Base-by-base conservation (phyloP, 768 basidiomycete genomes). In the Boletus reticulatus region DNA sequence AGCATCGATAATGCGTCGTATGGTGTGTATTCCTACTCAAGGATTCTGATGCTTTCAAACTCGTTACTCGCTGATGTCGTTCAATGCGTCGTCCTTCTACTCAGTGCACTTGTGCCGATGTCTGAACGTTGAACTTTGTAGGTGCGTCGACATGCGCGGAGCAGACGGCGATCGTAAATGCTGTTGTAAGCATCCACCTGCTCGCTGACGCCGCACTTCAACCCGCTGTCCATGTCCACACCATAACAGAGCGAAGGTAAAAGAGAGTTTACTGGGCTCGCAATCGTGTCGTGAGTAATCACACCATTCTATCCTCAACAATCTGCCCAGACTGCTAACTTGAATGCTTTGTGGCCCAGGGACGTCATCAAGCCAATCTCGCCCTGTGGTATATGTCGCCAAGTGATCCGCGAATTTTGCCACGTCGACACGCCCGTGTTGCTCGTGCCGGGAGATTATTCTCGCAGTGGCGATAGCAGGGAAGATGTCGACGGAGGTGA, bases 1-100 rank as follows among this genome's bases (percentile, higher is more conserved):
- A 97, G 96, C 68, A 80, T 97, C 55, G 95, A 98, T 75, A 97
- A 96, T 62, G 92, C 92, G 0, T 91, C 92, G 0, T 93, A 93
- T 65, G 92, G 94, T 92, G 54, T 14, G 75, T 37, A 14, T 16
- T 42, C 12, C n/a, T 17, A 19, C 7, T n/a, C 34, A 36, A 36
- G 13, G 1, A 12, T 13, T 27, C 6, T 12, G n/a, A 31, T 29
- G 10, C 38, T 13, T 12, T 39, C 29, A 29, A 37, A 29, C 29
- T 10, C 17, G 27, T 29, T 29, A 29, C 29, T 29, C 8, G 29
- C 29, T 29, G 27, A 27, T 8, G 14, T 47, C 44, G 12, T 12
- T n/a, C 38, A 17, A 34, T 41, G 13, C 19, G 20, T 31, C 29
- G 29, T 29, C 29, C 29, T 8, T 29, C 29, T 29, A 36, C 14